These are phyloP conservation scores for Pythium rhizo-oryzae DNA, from an alignment of 352 stramenopile genomes.

Conservation along the genomic window DNA sequence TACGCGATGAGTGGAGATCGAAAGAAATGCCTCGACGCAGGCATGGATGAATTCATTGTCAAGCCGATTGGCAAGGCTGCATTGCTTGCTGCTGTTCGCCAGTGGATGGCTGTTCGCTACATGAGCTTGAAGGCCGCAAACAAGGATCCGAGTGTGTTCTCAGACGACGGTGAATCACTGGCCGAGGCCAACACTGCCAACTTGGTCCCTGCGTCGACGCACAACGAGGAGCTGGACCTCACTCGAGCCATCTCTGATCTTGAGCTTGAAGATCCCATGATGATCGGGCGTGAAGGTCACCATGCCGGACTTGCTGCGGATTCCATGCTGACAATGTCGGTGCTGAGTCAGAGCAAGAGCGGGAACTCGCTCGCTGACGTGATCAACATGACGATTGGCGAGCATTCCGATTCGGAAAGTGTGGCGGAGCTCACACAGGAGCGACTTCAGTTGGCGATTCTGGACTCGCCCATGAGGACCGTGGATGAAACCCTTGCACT, in stretches of 20 bases:
- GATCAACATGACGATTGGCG: conserved; percentile 19
- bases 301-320: conserved; percentile 33
- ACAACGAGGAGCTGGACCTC: conserved; percentile 79
- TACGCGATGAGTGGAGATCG: conserved; percentile 87
- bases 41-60: conserved; percentile 89
- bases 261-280: conserved; percentile 86
- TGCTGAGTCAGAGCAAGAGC: conserved; percentile 30
- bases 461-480: conserved; percentile 21
- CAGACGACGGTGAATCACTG: conserved; percentile 36
- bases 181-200: conserved; percentile 40
- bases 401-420: conserved; percentile 32
- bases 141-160: conserved; percentile 41
- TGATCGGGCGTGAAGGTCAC: conserved; percentile 54
- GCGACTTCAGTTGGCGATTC: conserved; percentile 11
- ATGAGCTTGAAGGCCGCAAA: conserved; percentile 45
- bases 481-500: conserved; percentile 14
- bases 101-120: conserved; percentile 83
- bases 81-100: conserved; percentile 65
- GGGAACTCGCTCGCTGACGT: conserved; percentile 26
- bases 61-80: conserved; percentile 80
- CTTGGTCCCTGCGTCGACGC: conserved; percentile 67
- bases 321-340: conserved; percentile 24
- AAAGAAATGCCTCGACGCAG: conserved; percentile 80
- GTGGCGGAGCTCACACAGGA: conserved; percentile 21
- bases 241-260: conserved; percentile 82